These are phyloP conservation scores for Paraglomus brasilianum DNA, from an alignment of 192 early-diverging fungal species.

Conservation along the genomic window DNA sequence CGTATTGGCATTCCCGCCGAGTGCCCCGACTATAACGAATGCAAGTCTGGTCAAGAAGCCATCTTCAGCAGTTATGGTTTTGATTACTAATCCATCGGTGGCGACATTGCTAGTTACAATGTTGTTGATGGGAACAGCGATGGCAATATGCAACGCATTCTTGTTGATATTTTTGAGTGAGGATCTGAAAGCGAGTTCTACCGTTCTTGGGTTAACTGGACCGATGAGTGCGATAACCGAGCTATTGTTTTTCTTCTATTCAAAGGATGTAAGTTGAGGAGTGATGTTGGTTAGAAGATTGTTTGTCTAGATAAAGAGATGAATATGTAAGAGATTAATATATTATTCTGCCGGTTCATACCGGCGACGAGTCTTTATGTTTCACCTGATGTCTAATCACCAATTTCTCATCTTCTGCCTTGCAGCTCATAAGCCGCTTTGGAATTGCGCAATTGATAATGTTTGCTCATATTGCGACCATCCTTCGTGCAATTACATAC, in stretches of 20 bases:
- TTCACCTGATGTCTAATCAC: too few species aligned
- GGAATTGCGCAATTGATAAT: conserved; percentile 45
- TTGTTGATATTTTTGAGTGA: conserved; percentile 45
- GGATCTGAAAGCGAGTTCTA: conserved; percentile 44
- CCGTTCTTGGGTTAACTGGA: conserved; percentile 44
- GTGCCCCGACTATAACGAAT: conserved; percentile 34
- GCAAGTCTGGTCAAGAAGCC: conserved; percentile 30
- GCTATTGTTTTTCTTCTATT: conserved; percentile 47
- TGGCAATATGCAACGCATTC: conserved; percentile 45
- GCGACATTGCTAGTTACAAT: conserved; percentile 42
- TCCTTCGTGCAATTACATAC: conserved; percentile 43
- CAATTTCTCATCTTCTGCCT: background rate
- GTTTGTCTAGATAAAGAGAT: background rate
- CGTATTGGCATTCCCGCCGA: conserved; percentile 23
- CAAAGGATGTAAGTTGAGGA: conserved; percentile 42
- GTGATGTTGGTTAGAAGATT: too few species aligned
- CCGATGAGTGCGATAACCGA: conserved; percentile 43
- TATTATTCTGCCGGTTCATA: background rate
- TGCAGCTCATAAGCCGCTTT: conserved; percentile 43
- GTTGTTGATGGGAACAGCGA: conserved; percentile 48
- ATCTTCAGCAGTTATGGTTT: background rate
- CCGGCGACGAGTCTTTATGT: too few species aligned
- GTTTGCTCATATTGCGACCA: conserved; percentile 46
- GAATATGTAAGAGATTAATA: conserved; percentile 4
- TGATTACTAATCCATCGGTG: conserved; percentile 38